Evolutionary conservation across 768 basidiomycete species (phyloP).

Genomic region (Tricholoma hemisulphureum): DNA sequence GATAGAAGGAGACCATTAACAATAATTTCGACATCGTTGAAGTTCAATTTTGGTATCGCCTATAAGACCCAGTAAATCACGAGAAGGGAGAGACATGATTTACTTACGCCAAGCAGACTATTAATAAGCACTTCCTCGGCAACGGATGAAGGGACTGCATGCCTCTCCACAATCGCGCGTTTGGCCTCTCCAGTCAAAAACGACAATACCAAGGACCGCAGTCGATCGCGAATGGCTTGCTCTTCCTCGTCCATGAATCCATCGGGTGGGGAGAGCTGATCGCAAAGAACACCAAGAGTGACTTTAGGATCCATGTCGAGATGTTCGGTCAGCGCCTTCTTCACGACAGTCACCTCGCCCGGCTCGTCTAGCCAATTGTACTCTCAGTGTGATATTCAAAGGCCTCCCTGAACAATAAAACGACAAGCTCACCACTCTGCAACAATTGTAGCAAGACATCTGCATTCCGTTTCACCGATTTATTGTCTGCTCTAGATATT

Average conservation of each 20-base stretch:
- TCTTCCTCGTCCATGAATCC: conserved; percentile 59
- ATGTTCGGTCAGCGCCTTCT: conserved; percentile 57
- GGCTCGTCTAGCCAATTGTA: conserved; percentile 50
- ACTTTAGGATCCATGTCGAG: conserved; percentile 60
- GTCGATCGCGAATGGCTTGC: conserved; percentile 50
- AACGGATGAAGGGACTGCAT: conserved; percentile 42
- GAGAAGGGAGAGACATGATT: conserved; percentile 14
- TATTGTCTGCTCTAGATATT: conserved; percentile 44
- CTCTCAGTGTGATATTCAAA: conserved; percentile 1
- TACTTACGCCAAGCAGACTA: conserved; percentile 47
- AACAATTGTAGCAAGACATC: conserved; percentile 75
- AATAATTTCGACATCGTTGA: conserved; percentile 43
- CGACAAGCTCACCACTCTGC: conserved; percentile 59
- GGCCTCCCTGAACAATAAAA: background rate
- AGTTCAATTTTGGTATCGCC: conserved; percentile 48
- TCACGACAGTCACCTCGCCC: conserved; percentile 61
- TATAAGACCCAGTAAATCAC: conserved; percentile 21
- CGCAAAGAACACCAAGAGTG: conserved; percentile 66
- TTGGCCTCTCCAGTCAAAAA: conserved; percentile 58
- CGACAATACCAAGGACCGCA: conserved; percentile 57
- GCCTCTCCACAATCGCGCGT: conserved; percentile 41
- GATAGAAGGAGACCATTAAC: conserved; percentile 53
- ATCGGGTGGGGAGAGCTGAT: conserved; percentile 56
- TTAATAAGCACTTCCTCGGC: conserved; percentile 49
- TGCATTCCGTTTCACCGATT: conserved; percentile 67